Conservation (phyloP, 306 rosid species). For the Elaeagnus macrophylla region DNA sequence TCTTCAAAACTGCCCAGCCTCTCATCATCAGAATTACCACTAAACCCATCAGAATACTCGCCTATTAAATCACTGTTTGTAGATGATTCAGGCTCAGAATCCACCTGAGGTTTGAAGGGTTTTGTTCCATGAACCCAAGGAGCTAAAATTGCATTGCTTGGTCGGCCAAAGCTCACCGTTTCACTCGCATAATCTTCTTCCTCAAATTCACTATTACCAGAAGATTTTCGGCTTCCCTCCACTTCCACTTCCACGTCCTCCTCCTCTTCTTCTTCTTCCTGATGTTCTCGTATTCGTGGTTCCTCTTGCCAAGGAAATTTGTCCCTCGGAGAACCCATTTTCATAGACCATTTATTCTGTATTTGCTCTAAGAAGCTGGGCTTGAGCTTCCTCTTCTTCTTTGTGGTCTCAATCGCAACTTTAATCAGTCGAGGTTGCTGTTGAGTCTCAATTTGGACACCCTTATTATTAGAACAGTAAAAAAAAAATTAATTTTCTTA, state of each 20-base stretch:
- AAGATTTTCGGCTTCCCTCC: background rate
- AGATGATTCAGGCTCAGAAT: constrained; percentile 18
- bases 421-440: constrained; percentile 31
- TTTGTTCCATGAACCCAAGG: constrained; percentile 62
- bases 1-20: background rate
- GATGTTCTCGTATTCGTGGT: background rate
- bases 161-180: constrained; percentile 27
- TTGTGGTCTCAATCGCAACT: constrained; percentile 25
- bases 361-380: constrained; percentile 83
- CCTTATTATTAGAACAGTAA: constrained; percentile 44
- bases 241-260: constrained; percentile 4
- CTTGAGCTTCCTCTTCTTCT: constrained; percentile 42
- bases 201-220: constrained; percentile 9
- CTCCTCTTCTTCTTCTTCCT: constrained; percentile 7
- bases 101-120: constrained; percentile 12
- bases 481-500: too few species aligned
- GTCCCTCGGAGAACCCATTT: constrained; percentile 40
- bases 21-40: background rate
- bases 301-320: constrained; percentile 68
- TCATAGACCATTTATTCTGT: constrained; percentile 63
- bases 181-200: constrained; percentile 14
- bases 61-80: background rate
- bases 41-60: constrained; percentile 9
- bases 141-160: constrained; percentile 26
- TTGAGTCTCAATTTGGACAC: constrained; percentile 26